phyloP scores from a whole-genome alignment of 1,139 yeast species.

The Wickerhamomyces sp. region DNA sequence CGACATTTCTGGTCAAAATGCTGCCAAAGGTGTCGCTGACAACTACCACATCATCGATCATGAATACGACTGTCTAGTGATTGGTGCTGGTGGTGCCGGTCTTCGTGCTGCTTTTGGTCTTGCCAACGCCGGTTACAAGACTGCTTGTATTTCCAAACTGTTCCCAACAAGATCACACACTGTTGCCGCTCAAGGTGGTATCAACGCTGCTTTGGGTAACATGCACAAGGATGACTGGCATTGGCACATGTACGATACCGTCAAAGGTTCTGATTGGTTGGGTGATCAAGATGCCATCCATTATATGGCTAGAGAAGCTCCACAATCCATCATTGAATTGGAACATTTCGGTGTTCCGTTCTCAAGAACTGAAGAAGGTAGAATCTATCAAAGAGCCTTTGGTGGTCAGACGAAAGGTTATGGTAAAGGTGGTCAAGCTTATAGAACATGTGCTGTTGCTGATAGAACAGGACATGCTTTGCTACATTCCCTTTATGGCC shows the following conservation, averaged over 20 bases:
- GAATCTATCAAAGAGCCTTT: conserved; percentile 97
- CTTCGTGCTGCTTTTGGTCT: conserved; percentile 97
- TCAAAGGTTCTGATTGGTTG: conserved; percentile 99
- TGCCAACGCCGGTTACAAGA: conserved; percentile 95
- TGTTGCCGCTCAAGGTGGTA: conserved; percentile 99
- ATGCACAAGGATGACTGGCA: conserved; percentile 99
- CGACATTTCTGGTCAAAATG: conserved; percentile 28
- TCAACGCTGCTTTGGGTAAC: conserved; percentile 93
- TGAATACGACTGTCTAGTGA: conserved; percentile 96
- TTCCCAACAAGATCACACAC: conserved; percentile 99
- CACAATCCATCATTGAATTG: conserved; percentile 89
- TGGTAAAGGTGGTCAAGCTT: conserved; percentile 99
- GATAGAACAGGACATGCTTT: conserved; percentile 99
- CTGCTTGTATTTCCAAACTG: conserved; percentile 94
- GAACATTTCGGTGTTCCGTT: conserved; percentile 99
- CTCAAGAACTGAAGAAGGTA: conserved; percentile 94
- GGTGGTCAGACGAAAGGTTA: conserved; percentile 96
- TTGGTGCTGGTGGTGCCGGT: conserved; percentile 99
- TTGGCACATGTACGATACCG: conserved; percentile 99
- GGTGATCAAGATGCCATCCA: conserved; percentile 99
- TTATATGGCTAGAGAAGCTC: conserved; percentile 98
- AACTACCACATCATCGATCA: conserved; percentile 92
- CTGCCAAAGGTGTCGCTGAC: conserved; percentile 49
- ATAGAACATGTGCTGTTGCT: conserved; percentile 98
- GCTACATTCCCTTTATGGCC: conserved; percentile 94